Evolutionary conservation across 257 asterid species (phyloP).

Genomic region (Petrea volubilis): DNA sequence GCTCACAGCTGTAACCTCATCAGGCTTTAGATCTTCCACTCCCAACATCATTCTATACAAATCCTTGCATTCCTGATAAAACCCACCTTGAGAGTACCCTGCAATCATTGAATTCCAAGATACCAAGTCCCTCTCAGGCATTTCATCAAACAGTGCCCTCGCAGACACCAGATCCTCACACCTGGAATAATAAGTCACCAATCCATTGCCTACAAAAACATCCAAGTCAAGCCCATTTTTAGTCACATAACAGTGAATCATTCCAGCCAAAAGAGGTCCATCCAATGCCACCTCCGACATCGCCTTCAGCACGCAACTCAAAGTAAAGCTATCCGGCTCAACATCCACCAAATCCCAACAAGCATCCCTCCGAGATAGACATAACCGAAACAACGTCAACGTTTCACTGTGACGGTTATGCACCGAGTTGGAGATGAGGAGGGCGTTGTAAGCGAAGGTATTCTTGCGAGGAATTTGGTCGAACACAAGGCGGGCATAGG

Average conservation of each 20-base stretch:
- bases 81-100: slow-evolving; percentile 79
- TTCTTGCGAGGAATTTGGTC: slow-evolving; percentile 69
- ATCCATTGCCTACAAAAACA: slow-evolving; percentile 69
- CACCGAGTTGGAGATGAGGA: slow-evolving; percentile 62
- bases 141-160: slow-evolving; percentile 52
- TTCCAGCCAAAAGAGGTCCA: slow-evolving; percentile 29
- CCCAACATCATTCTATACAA: slow-evolving; percentile 59
- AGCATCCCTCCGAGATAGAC: slow-evolving; percentile 26
- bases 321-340: slow-evolving; percentile 61
- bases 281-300: slow-evolving; percentile 51
- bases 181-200: slow-evolving; percentile 72
- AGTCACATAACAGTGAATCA: slow-evolving; percentile 59
- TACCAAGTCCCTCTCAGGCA: slow-evolving; percentile 69
- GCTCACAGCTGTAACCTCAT: slow-evolving; percentile 61
- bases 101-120: slow-evolving; percentile 91
- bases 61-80: slow-evolving; percentile 64
- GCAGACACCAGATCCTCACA: slow-evolving; percentile 67
- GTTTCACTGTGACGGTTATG: slow-evolving; percentile 46
- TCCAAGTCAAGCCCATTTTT: slow-evolving; percentile 63
- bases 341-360: slow-evolving; percentile 30
- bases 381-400: slow-evolving; percentile 38
- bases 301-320: slow-evolving; percentile 77
- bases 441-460: slow-evolving; percentile 76
- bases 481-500: slow-evolving; percentile 69
- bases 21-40: slow-evolving; percentile 45